Evolutionary conservation across 768 basidiomycete genomes (phyloP), one percentile per base, ranked within the genome.

Genomic region (Russula dissimulans): DNA sequence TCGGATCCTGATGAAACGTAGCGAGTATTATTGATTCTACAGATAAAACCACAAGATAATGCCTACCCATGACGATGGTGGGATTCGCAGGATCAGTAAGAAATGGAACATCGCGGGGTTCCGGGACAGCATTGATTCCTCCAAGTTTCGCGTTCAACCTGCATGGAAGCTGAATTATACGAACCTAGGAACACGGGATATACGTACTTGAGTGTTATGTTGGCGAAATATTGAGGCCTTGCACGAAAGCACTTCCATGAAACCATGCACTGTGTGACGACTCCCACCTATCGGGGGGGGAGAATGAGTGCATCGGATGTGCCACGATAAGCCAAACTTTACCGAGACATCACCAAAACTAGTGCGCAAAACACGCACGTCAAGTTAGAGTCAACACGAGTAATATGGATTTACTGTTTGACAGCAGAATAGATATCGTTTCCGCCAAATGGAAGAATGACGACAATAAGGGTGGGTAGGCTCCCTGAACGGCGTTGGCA

Each of bases 141-240:
- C 89, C 90, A 0, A 91, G 76, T 69, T 92, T 91, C 18, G 89
- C 89, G 61, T 91, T 91, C 65, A 91, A 78, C 69, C 89, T 91
- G 61, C 26, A 22, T 26, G 22, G 5, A 17, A 41, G 54, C 56
- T 59, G 26, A 22, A 58, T 61, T 38, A 51, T 36, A 57, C 6
- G 8, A 29, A 14, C 52, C 29, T 32, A 29, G 9, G 42, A 57
- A 14, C 29, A 15, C 22, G 26, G 39, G 46, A 41, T 26, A 9
- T 11, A 72, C 83, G 65, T 56, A 89, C 89, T 91, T 91, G 36
- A 91, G 70, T 65, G 81, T 83, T 6, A 91, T 85, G 61, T 91
- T 92, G 0, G 89, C 89, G 60, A 78, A 91, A 66, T 91, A 91
- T 61, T 90, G 89, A 0, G 79, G 69, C 60, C 83, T 89, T 0